Base-by-base conservation (phyloP, 345 rosid genomes). In the Aquilaria malaccensis region DNA sequence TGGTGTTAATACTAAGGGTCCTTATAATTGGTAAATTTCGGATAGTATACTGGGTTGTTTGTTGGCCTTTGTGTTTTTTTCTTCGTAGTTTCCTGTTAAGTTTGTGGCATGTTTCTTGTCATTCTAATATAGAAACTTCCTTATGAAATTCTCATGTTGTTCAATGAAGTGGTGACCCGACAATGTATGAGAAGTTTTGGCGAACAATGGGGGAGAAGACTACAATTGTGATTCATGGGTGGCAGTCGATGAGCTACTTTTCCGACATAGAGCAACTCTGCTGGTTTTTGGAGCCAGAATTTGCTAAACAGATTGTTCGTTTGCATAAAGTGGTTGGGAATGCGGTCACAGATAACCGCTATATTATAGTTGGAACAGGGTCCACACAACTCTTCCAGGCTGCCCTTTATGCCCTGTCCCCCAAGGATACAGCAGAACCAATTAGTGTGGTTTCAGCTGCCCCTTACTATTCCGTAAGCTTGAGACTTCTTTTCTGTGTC, bases 331-430 rank as follows among this genome's bases (percentile, higher is more conserved):
- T 85, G 29, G 98, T 93, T 7, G 97, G 94, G 6, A 91, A 93
- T 72, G 97, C 97, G 2, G 77, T 81, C 62, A 87, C 98, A 0
- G 68, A 77, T 50, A 83, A 70, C 45, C 82, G 81, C 5, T 62
- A 80, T 68, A 83, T 89, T 52, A 87, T 93, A 30, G 98, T 89
- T 10, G 98, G 98, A 29, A 89, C 96, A 0, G 98, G 98, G 33
- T 89, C 98, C 9, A 83, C 97, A 13, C 98, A 89, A 76, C 83
- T 93, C 54, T 87, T 63, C 70, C 89, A 84, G 64, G 98, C 98
- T 64, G 85, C 86, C 11, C 69, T 93, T 9, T 93, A 87, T 65
- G 98, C 98, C 45, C 77, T 86, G 59, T 82, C 87, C 41, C 79
- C 85, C 11, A 79, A 53, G 2, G 83, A 85, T 52, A 76, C 82